Percentiles rank a stretch among this genome's conserved stretches.
These are phyloP conservation scores for Piper longum DNA, from an alignment of 164 flowering plant genomes.

Conservation along the genomic window DNA sequence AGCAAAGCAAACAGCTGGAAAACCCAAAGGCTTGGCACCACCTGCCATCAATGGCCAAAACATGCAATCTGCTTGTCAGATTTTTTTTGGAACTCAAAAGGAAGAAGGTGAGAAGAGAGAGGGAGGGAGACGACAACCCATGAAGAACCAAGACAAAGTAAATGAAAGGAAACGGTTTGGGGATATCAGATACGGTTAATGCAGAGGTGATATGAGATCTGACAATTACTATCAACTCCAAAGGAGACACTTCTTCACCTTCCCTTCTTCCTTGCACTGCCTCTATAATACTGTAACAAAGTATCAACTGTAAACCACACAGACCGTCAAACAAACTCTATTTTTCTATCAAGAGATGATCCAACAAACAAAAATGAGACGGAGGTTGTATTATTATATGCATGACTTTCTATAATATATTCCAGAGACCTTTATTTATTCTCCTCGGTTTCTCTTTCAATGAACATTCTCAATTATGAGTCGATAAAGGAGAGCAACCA, in stretches of 20 bases:
- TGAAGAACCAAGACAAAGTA: background rate
- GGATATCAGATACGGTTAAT: background rate
- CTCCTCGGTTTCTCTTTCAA: no score
- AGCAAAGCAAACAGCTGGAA: background rate
- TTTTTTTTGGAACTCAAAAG: background rate
- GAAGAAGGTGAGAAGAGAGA: no score
- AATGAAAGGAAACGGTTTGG: slow-evolving; percentile 1
- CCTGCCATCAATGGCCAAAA: no score
- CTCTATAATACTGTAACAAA: background rate
- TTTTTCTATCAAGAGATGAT: background rate
- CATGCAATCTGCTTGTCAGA: no score
- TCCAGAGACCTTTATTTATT: background rate
- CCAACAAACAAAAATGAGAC: background rate
- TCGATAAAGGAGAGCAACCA: no score
- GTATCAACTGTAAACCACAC: background rate
- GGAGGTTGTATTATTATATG: background rate
- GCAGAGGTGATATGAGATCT: slow-evolving; percentile 1
- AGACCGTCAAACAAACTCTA: background rate
- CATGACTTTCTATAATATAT: background rate
- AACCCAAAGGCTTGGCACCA: no score
- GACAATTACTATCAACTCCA: no score
- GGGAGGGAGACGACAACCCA: background rate
- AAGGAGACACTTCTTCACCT: background rate
- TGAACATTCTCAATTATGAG: no score
- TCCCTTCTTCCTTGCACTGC: background rate